Evolutionary conservation across 345 rosid species (phyloP), one percentile per base, ranked within the genome.

Genomic region (Microcos paniculata): DNA sequence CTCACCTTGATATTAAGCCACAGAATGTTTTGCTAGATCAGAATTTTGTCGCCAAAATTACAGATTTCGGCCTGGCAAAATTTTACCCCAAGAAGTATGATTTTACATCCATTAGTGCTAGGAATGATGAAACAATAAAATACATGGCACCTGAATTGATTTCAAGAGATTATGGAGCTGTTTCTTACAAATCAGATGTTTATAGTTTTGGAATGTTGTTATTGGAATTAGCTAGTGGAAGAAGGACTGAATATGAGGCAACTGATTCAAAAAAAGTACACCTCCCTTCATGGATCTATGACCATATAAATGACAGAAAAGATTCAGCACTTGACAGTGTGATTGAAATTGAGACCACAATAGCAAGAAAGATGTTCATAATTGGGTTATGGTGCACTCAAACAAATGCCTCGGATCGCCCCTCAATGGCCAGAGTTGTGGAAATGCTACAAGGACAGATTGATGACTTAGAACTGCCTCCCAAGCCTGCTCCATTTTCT

Each of bases 351-450:
- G 59, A 55, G 59, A 21, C 45, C 14, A 18, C 0, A 5, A 8
- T 31, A 8, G 79, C 83, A 18, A 84, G 72, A 64, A 86, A 76
- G 69, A 2, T 82, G 28, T 73, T 80, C 15, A 4, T 84, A 8
- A 77, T 80, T 71, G 89, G 89, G 62, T 42, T 84, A 55, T 80
- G 84, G 81, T 86, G 87, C 76, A 84, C 79, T 58, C 83, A 86
- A 58, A 71, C 75, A 70, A 62, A 61, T 18, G 40, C 84, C 33
- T 38, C 64, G 3, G 78, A 84, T 42, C 85, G 89, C 12, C 89
- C 87, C 10, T 73, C 74, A 6, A 86, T 86, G 75, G 48, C 76
- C 55, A 46, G 73, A 71, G 85, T 84, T 15, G 56, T 82, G 58
- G 82, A 82, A 33, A 82, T 82, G 85, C 72, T 86, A 48, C 74